Base-by-base conservation (phyloP, 352 stramenopile genomes). In the Phytophthora vignae region DNA sequence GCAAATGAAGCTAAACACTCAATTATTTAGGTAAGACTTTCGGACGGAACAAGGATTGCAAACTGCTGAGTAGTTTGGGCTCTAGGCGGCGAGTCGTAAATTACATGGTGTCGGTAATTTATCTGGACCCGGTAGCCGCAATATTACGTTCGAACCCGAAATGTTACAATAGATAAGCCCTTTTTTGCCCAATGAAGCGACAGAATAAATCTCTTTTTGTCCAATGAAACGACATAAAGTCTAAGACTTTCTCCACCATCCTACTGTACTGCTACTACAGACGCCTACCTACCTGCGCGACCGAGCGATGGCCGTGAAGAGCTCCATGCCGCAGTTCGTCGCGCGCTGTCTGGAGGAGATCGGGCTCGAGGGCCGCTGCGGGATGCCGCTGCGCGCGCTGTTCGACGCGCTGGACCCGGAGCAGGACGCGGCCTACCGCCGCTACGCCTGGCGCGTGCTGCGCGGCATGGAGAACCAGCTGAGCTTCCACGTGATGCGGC, bases 301-400 rank as follows among this genome's bases (percentile, higher is more conserved):
- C n/a, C 15, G 15, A 62, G 60, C 40, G 38, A 75, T 75, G 68
- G 22, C 53, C 55, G 44, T 56, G 11, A 61, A 69, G 63, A 66
- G 58, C 29, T 62, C 58, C 42, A 92, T 95, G 84, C 79, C 83
- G 53, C 72, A 82, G 66, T 93, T 94, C 56, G 69, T 94, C 58
- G 86, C 88, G 66, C 81, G 85, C 49, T 95, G 86, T 59, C 74
- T 95, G 50, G 89, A 96, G 68, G 88, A 93, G 54, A 90, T 94
- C 54, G 86, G 84, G 1, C 84, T 96, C 38, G 86, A 94, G 60
- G 89, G 89, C 11, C 84, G 87, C 44, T 93, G 84, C 27, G 89
- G 89, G 0, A 67, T 96, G 55, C 77, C 83, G 8, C 53, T 96
- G 27, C 69, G 78, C 36, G 80, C 83, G 29, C 69, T 95, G 52